Conservation (phyloP, 106 monocot genomes). For the Dendrobium chrysotoxum region DNA sequence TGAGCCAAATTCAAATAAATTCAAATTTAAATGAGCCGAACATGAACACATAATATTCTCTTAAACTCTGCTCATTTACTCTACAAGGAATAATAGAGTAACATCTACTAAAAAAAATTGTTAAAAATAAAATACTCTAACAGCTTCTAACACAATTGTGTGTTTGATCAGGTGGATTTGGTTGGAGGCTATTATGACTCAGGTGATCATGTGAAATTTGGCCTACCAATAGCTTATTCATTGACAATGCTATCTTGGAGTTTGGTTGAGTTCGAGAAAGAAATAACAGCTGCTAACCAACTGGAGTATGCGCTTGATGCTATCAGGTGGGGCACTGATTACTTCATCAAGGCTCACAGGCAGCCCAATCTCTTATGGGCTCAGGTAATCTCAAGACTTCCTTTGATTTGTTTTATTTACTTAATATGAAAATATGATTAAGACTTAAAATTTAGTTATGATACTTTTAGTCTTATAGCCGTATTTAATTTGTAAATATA, state of each 20-base stretch:
- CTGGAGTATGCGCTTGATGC: conserved; percentile 50
- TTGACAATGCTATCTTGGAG: conserved; percentile 80
- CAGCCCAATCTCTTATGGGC: conserved; percentile 73
- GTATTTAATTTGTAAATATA: too few relatives aligned
- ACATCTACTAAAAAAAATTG: too few relatives aligned
- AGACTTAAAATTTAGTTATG: too few relatives aligned
- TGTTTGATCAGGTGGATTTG: conserved; percentile 53
- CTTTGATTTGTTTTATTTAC: background rate
- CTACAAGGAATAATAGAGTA: too few relatives aligned
- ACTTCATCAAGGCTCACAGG: conserved; percentile 76
- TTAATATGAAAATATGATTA: too few relatives aligned
- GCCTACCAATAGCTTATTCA: conserved; percentile 76
- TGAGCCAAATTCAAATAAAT: too few relatives aligned
- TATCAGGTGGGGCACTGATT: conserved; percentile 90
- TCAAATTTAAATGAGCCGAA: too few relatives aligned
- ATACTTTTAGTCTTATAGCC: too few relatives aligned
- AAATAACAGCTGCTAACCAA: conserved; percentile 49
- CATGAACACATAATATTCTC: too few relatives aligned
- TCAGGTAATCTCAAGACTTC: conserved; percentile 31
- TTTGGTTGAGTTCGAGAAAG: conserved; percentile 70
- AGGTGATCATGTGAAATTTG: conserved; percentile 95
- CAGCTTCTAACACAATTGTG: too few relatives aligned
- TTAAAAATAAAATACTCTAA: too few relatives aligned
- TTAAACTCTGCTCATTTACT: too few relatives aligned
- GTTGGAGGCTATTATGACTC: conserved; percentile 95